These are phyloP conservation scores for Phallus indusiatus DNA, from an alignment of 768 basidiomycete species.

Conservation along the genomic window DNA sequence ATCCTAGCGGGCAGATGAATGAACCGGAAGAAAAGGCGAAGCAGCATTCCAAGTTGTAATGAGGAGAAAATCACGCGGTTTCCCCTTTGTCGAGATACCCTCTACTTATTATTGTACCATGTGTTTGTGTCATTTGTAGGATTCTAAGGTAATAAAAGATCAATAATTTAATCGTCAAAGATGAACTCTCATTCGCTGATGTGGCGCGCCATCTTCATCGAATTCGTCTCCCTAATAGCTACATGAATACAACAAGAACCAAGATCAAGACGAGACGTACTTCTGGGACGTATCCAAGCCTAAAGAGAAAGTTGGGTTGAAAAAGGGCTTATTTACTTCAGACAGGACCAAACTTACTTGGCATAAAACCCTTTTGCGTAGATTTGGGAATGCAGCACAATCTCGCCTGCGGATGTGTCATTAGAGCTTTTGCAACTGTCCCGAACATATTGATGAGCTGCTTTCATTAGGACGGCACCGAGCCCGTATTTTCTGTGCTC, in stretches of 20 bases:
- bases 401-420: slow-evolving; percentile 25
- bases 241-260: slow-evolving; percentile 10
- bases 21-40: not conserved
- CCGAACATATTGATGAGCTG: slow-evolving; percentile 50
- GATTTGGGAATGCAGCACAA: slow-evolving; percentile 65
- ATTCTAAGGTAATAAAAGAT: not conserved
- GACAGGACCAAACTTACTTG: too few species aligned
- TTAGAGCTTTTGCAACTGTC: slow-evolving; percentile 26
- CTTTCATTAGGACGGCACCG: slow-evolving; percentile 56
- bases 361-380: slow-evolving; percentile 64
- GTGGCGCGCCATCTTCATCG: slow-evolving; percentile 77
- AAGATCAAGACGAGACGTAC: slow-evolving; percentile 28
- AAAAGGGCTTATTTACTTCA: too few species aligned
- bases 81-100: too few species aligned
- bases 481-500: slow-evolving; percentile 54
- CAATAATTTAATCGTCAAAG: not conserved
- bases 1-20: not conserved
- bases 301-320: too few species aligned
- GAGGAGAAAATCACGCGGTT: too few species aligned
- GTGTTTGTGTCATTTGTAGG: not conserved
- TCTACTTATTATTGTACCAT: too few species aligned
- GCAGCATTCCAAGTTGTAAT: too few species aligned
- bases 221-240: slow-evolving; percentile 53
- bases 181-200: slow-evolving; percentile 69
- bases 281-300: slow-evolving; percentile 32